Evolutionary conservation across 148 eudicot genomes (phyloP), one percentile per base, ranked within the genome.

Genomic region (Chenopodium suecicum): DNA sequence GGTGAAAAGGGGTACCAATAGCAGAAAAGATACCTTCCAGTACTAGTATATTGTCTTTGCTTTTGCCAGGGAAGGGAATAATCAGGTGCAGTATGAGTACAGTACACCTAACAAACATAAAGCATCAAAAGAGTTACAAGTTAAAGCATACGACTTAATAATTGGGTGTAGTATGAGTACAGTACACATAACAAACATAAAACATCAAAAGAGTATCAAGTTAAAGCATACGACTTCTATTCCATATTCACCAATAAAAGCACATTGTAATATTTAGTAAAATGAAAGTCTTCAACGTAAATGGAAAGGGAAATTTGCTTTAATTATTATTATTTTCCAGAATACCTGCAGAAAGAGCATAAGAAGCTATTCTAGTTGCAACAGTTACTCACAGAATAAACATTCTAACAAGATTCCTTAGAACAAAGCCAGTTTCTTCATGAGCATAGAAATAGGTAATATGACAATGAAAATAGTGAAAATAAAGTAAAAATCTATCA

Each of bases 31-130:
- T 93, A 88, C 99, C 99, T 95, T 86, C 98, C 99, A 65, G 99
- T 95, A 83, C 98, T 93, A 67, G 98, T 91, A 84, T 80, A 94
- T 79, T 95, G 99, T 76, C 97, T 86, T 88, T 92, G 98, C 85
- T 95, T 93, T 85, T 95, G 99, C 99, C 99, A 95, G 78, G 99
- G 99, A 47, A 95, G 97, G 74, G 98, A 92, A 86, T 95, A 95
- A 89, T 95, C 97, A 67, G 99, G 99, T 74, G 90, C 98, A 73
- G 94, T 95, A 87, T 95, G 98, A 73, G 98, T 94, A 73, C 97
- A 92, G 82, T 92, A 95, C 81, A 95, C 99, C 98, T 95, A 83
- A 62, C 80, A 29, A 86, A 82, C 70, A 37, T 11, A 80, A 82
- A 79, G 67, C 70, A 83, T 69, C 64, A 16, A 82, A 52, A 19